A percentile compares a stretch with the other conserved stretches of the same genome.
Conservation (phyloP, 2,329 filamentous ascomycete genomes). For the Alternaria gansuensis region DNA sequence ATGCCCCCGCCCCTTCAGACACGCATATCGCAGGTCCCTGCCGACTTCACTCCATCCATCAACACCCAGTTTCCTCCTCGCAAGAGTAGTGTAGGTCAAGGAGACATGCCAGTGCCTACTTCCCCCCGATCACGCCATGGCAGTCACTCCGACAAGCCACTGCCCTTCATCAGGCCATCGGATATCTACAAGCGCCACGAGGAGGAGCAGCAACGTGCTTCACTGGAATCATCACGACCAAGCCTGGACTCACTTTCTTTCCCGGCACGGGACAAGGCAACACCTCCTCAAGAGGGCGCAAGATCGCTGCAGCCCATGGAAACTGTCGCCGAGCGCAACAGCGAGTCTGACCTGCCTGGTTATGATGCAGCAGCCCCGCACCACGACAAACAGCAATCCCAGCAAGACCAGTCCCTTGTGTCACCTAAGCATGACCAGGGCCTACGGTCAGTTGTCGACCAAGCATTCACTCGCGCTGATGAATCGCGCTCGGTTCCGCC, state of each 20-base stretch:
- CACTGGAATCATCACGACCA: constrained; percentile 66
- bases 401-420: constrained; percentile 23
- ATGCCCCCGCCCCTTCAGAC: constrained; percentile 61
- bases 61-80: constrained; percentile 64
- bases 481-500: constrained; percentile 63
- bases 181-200: constrained; percentile 79
- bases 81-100: constrained; percentile 68
- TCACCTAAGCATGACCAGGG: constrained; percentile 38
- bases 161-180: constrained; percentile 74
- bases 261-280: constrained; percentile 34
- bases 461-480: constrained; percentile 69
- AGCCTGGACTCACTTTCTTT: constrained; percentile 63
- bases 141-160: constrained; percentile 59
- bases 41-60: constrained; percentile 38
- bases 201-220: constrained; percentile 68
- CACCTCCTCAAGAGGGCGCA: constrained; percentile 34
- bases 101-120: constrained; percentile 34
- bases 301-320: constrained; percentile 54
- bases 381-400: constrained; percentile 18
- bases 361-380: constrained; percentile 27
- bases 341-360: constrained; percentile 64
- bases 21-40: constrained; percentile 53
- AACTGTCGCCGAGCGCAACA: constrained; percentile 66
- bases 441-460: constrained; percentile 64
- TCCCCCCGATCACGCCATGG: constrained; percentile 42